phyloP scores from a whole-genome alignment of 257 asterid species.

The Solanum gracilifrons region DNA sequence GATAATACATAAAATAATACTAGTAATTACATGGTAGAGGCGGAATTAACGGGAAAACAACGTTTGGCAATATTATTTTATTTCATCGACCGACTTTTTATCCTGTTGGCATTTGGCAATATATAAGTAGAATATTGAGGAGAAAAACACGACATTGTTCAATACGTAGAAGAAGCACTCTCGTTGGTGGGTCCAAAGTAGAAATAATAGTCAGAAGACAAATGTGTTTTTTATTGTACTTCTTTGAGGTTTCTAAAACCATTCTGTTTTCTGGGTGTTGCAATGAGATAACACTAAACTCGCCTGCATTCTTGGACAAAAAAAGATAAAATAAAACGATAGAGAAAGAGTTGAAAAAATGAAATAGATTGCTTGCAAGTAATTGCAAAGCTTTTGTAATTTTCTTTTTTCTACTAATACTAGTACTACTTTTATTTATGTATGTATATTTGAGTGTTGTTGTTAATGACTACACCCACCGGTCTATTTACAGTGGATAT shows the following conservation, averaged over 20 bases:
- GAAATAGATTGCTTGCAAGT: constrained; percentile 8
- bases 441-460: not conserved
- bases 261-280: not conserved
- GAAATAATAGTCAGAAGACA: not conserved
- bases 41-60: constrained; percentile 13
- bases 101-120: not conserved
- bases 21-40: not conserved
- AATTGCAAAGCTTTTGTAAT: not conserved
- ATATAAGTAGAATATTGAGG: not conserved
- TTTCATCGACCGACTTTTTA: constrained; percentile 19
- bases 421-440: not conserved
- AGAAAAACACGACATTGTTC: constrained; percentile 2
- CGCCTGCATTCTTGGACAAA: not conserved
- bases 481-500: not conserved
- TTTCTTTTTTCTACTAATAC: not conserved
- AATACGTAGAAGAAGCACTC: constrained; percentile 13
- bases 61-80: not conserved
- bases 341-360: not conserved
- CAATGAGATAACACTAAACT: constrained; percentile 3
- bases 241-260: not conserved
- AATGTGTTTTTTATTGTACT: not conserved
- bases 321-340: not conserved
- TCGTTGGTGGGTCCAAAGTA: not conserved
- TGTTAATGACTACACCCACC: not conserved
- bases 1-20: not conserved